Base-by-base conservation (phyloP, 305 asterid genomes). In the Fraxinus sp. region DNA sequence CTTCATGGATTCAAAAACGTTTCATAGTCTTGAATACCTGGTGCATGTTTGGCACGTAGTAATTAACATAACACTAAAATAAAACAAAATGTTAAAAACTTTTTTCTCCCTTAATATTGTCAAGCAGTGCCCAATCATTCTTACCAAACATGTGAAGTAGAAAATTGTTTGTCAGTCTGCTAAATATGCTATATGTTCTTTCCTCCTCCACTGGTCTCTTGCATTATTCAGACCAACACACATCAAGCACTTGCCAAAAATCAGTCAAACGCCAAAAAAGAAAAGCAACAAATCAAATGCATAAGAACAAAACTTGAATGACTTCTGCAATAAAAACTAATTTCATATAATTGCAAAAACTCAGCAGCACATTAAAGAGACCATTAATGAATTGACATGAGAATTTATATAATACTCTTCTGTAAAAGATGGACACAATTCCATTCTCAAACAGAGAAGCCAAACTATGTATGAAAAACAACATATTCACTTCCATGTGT, bases 401-500 rank as follows among this genome's bases (percentile, higher is more conserved):
- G 22, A 49, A 39, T 66, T 64, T 26, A 74, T 78, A 74, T 70
- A 78, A 57, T 64, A 86, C 91, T 92, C 93, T 90, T 77, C 92
- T 83, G 90, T 82, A 55, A 79, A 85, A 84, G 22, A 81, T 84
- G 83, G 85, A 83, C 86, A 49, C 77, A 70, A 79, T 57, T 83
- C 87, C 84, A 64, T 72, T 85, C 85, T 85, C 90, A 75, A 77
- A 87, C 88, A 87, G 92, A 93, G 92, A 91, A 71, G 95, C 91
- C 85, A 81, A 85, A 84, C 89, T 89, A 87, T 36, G 83, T 76
- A 88, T 88, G 83, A 77, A 28, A 84, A 82, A 74, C 82, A 82
- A 62, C 62, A 82, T 82, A 81, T 81, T 35, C 83, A 85, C 24
- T 84, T 81, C 82, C 72, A 49, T 16, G 62, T 16, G 24, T 55